Conservation (phyloP, 2,329 filamentous ascomycete species). For the Xylaria sp. region DNA sequence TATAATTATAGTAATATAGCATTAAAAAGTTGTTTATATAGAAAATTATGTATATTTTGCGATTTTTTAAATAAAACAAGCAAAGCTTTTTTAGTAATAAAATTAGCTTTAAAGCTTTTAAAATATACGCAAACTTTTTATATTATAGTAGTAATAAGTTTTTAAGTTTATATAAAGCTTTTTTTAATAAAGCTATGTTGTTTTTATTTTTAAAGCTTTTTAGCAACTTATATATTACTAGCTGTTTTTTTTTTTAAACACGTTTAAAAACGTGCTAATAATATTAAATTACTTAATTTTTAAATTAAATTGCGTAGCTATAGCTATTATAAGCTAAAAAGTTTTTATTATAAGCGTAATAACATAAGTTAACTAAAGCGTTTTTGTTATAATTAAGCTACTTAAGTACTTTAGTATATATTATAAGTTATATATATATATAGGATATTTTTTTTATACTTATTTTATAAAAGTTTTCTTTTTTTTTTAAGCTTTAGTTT, state of each 20-base stretch:
- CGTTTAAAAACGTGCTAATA: background rate
- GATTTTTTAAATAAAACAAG: background rate
- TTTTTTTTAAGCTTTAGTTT: too few species aligned
- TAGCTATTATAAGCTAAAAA: background rate
- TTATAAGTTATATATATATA: too few species aligned
- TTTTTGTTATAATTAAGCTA: too few species aligned
- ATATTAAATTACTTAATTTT: slow-evolving; percentile 3
- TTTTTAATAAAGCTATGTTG: background rate
- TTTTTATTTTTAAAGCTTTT: background rate
- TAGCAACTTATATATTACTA: background rate
- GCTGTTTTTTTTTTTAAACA: background rate
- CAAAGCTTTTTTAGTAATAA: background rate
- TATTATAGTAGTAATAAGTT: slow-evolving; percentile 2
- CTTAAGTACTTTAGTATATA: too few species aligned
- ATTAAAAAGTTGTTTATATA: slow-evolving; percentile 11
- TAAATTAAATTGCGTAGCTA: background rate
- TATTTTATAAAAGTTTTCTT: too few species aligned
- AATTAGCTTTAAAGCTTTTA: background rate
- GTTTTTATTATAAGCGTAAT: background rate
- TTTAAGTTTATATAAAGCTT: slow-evolving; percentile 1
- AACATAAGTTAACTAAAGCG: background rate
- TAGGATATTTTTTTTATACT: too few species aligned
- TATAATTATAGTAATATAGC: background rate
- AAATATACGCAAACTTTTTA: background rate
- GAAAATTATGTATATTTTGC: background rate